These are phyloP conservation scores for Marchantia polymorpha DNA, from an alignment of 225 moss, liverwort and hornwort species.

Conservation along the genomic window DNA sequence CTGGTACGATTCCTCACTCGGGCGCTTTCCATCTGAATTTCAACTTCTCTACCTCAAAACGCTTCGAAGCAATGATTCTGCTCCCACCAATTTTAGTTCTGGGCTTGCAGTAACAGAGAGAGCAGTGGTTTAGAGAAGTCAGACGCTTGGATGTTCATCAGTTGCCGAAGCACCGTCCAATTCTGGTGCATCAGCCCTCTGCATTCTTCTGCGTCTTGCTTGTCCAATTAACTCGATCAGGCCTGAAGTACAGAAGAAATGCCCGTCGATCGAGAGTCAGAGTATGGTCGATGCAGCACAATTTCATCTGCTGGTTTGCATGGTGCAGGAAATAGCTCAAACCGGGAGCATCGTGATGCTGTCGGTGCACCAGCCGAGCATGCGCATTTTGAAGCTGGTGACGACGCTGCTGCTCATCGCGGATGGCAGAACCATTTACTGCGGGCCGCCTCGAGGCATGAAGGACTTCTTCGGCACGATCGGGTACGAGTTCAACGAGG, in stretches of 20 bases:
- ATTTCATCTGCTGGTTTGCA: neutral
- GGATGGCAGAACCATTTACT: slow-evolving; percentile 70
- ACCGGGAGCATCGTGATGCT: slow-evolving; percentile 72
- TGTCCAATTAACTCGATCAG: too few species aligned
- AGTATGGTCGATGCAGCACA: neutral
- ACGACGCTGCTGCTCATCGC: slow-evolving; percentile 74
- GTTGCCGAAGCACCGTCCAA: too few species aligned
- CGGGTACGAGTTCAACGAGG: slow-evolving; percentile 54
- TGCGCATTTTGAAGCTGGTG: slow-evolving; percentile 73
- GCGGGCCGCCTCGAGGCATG: slow-evolving; percentile 61
- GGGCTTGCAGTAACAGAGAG: neutral
- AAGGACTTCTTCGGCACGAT: slow-evolving; percentile 57
- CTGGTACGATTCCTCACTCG: slow-evolving; percentile 16
- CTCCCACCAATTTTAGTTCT: neutral
- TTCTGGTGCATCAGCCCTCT: too few species aligned
- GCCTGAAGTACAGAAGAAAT: too few species aligned
- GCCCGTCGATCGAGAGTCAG: too few species aligned
- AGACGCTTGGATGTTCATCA: too few species aligned
- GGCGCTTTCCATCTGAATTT: neutral
- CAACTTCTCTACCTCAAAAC: neutral
- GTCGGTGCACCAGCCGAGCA: slow-evolving; percentile 88
- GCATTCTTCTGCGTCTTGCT: too few species aligned
- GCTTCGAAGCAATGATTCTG: neutral
- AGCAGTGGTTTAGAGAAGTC: neutral
- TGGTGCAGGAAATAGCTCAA: slow-evolving; percentile 65